Base-by-base conservation (phyloP, 2,329 filamentous ascomycete genomes). In the Bipolaris cookei region DNA sequence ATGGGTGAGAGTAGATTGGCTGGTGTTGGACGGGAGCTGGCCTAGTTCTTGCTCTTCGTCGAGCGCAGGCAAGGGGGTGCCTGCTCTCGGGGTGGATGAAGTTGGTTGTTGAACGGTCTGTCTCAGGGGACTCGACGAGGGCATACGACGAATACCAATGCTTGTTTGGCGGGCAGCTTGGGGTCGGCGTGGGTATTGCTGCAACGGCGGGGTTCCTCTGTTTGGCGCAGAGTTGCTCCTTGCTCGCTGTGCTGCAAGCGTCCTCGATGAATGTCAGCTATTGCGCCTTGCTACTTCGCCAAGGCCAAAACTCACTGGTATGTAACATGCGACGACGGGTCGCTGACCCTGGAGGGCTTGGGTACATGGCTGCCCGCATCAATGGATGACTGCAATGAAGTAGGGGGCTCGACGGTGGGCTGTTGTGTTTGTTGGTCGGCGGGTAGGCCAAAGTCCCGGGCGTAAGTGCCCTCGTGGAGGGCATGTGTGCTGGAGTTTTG, bases 101-200 rank as follows among this genome's bases (percentile, higher is more conserved):
- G 68, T 68, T 11, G 63, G 47, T 23, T 63, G 58, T 32, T 63
- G 56, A 20, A 64, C 64, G 23, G 61, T 50, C 46, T 69, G 69
- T 30, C 67, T 65, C 23, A 72, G 49, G 11, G 63, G 54, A 39
- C 61, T 60, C 20, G 64, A 65, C 10, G 72, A 70, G n/a, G 71
- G 70, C 62, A 71, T 68, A 11, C 74, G 67, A 20, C 71, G 63
- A 21, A 76, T 75, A 3, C 72, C 72, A 54, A 76, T 76, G 51
- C 73, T 76, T 34, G 73, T 68, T 52, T 76, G 70, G 35, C 73
- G 64, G 18, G 68, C 68, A 23, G 63, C 60, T 23, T 51, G 41
- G 13, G 74, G 72, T 10, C 72, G 70, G n/a, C 55, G 60, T 56
- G 63, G 64, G 25, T 60, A 64, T 38, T 66, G 68, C 44, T 66